phyloP scores from a whole-genome alignment of 2,329 filamentous ascomycete genomes.

The Colletotrichum magnum region DNA sequence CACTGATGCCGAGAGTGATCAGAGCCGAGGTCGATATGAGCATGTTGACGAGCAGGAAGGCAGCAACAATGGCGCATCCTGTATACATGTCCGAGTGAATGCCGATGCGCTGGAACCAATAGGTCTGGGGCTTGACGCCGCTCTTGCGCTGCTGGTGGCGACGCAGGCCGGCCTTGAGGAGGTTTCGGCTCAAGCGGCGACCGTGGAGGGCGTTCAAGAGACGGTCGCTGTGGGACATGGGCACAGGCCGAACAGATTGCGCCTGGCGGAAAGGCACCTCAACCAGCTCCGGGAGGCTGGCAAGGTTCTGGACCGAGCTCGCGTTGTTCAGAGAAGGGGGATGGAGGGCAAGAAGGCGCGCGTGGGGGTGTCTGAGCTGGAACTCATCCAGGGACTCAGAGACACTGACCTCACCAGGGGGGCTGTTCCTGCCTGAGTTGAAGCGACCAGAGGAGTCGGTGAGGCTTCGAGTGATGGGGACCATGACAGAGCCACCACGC shows the following conservation, averaged over 20 bases:
- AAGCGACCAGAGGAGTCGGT: constrained; percentile 1
- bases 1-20: constrained; percentile 2
- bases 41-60: constrained; percentile 20
- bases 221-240: not conserved
- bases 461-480: constrained; percentile 21
- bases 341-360: constrained; percentile 21
- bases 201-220: not conserved
- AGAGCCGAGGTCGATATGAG: constrained; percentile 10
- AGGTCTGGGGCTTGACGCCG: constrained; percentile 4
- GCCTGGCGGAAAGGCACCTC: not conserved
- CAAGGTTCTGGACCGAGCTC: not conserved
- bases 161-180: not conserved
- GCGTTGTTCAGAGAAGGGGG: not conserved
- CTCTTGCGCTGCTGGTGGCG: not conserved
- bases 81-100: constrained; percentile 17
- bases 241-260: not conserved
- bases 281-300: constrained; percentile 21
- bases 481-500: constrained; percentile 21
- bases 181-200: constrained; percentile 1
- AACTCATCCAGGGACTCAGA: constrained; percentile 35
- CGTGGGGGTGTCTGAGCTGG: constrained; percentile 32
- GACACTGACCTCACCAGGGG: constrained; percentile 22
- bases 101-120: constrained; percentile 32
- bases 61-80: not conserved
- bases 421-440: not conserved